Conservation (phyloP, 441 rosid genomes). For the Pelargonium australe region DNA sequence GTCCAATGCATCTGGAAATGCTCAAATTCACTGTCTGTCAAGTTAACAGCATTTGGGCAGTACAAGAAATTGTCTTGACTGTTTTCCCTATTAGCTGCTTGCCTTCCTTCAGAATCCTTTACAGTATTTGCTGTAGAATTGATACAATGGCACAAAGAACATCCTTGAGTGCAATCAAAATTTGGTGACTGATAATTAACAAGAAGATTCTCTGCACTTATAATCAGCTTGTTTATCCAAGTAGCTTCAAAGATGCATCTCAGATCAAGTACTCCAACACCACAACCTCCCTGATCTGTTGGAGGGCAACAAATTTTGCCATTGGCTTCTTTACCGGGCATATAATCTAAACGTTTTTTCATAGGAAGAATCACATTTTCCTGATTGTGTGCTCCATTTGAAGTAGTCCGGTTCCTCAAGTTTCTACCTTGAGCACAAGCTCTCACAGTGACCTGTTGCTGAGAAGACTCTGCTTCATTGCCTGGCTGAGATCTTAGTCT, state of each 20-base stretch:
- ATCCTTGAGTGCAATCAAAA: constrained; percentile 22
- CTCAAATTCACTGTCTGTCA: constrained; percentile 26
- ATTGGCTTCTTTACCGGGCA: no score
- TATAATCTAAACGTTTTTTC: no score
- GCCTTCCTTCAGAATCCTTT: constrained; percentile 30
- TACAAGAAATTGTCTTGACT: constrained; percentile 32
- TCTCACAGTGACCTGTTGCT: constrained; percentile 18
- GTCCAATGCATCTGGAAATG: constrained; percentile 64
- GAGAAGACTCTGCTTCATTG: constrained; percentile 22
- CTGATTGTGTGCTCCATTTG: no score
- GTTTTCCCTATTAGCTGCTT: constrained; percentile 29
- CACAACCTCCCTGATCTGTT: constrained; percentile 38
- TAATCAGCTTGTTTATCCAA: constrained; percentile 28
- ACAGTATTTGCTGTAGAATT: constrained; percentile 18
- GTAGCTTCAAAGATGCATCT: constrained; percentile 29
- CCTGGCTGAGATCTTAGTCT: constrained; percentile 24
- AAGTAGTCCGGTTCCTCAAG: constrained; percentile 5
- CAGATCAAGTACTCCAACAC: constrained; percentile 28
- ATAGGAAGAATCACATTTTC: no score
- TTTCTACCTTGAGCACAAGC: constrained; percentile 19
- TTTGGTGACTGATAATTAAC: constrained; percentile 16
- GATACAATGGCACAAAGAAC: constrained; percentile 25
- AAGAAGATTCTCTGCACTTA: constrained; percentile 29
- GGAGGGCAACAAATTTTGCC: constrained; percentile 25
- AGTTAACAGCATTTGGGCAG: constrained; percentile 28